Percentiles rank a stretch among this genome's conserved stretches.
These are phyloP conservation scores for Sarcodon aspratus DNA, from an alignment of 768 basidiomycete genomes.

Conservation along the genomic window DNA sequence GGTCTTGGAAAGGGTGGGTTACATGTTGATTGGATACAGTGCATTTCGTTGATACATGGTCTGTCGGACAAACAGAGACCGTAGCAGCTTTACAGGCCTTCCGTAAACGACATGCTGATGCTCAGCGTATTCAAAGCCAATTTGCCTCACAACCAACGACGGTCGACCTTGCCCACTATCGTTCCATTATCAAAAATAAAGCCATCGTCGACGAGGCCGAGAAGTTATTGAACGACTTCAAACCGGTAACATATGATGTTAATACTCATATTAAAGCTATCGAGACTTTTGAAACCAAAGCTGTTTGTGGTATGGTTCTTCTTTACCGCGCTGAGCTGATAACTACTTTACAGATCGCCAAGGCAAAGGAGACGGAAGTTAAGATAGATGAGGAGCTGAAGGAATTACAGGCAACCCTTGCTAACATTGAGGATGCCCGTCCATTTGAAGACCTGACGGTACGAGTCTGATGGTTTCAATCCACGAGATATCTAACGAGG, in stretches of 20 bases:
- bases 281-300: constrained; percentile 92
- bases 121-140: constrained; percentile 59
- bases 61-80: constrained; percentile 50
- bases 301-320: constrained; percentile 42
- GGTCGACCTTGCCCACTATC: constrained; percentile 88
- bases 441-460: constrained; percentile 97
- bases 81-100: constrained; percentile 85
- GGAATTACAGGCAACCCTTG: constrained; percentile 84
- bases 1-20: constrained; percentile 72
- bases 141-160: constrained; percentile 65
- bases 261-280: constrained; percentile 85
- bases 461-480: constrained; percentile 18
- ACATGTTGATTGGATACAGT: constrained; percentile 10
- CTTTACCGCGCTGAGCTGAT: neutral
- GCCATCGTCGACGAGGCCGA: constrained; percentile 87
- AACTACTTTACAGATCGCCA: constrained; percentile 48
- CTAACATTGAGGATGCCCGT: constrained; percentile 95
- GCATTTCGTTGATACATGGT: neutral
- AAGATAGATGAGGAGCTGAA: constrained; percentile 89
- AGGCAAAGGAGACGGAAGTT: constrained; percentile 79
- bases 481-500: neutral
- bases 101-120: constrained; percentile 90
- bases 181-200: constrained; percentile 85
- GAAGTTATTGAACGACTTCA: constrained; percentile 80
- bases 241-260: constrained; percentile 92